A percentile compares a stretch with the other conserved stretches of the same genome.
These are phyloP conservation scores for Acer saccharum DNA, from an alignment of 345 rosid genomes.

Conservation along the genomic window DNA sequence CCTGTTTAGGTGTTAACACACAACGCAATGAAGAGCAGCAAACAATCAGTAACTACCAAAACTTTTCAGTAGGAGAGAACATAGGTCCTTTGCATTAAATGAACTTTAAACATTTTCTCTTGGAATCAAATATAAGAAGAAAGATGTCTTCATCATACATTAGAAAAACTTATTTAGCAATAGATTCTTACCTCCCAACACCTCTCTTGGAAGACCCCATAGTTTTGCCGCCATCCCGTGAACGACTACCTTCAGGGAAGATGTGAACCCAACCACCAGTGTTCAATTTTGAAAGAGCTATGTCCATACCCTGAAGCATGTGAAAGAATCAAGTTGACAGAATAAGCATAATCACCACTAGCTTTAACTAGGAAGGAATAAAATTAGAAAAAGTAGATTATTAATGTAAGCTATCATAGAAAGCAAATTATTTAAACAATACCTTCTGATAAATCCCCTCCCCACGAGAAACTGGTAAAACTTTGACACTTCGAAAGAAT, in stretches of 20 bases:
- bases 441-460: conserved; percentile 98
- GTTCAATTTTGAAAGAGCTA: conserved; percentile 86
- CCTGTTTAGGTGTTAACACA: conserved; percentile 36
- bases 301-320: conserved; percentile 83
- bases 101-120: not conserved
- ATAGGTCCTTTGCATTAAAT: not conserved
- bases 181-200: conserved; percentile 72
- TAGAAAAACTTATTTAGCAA: not conserved
- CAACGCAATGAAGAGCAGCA: not conserved
- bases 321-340: conserved; percentile 14
- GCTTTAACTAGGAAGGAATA: not conserved
- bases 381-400: not conserved
- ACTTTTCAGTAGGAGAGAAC: not conserved
- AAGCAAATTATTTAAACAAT: not conserved
- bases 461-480: conserved; percentile 89
- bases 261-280: conserved; percentile 98
- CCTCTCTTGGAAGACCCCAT: conserved; percentile 87
- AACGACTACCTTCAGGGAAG: conserved; percentile 96
- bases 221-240: conserved; percentile 93
- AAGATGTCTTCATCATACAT: not conserved
- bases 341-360: not conserved
- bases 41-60: not conserved
- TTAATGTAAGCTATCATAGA: not conserved
- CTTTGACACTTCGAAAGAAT: conserved; percentile 86
- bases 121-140: not conserved